Percentiles rank a stretch among this genome's conserved stretches.
phyloP scores from a whole-genome alignment of 1,139 yeast species.

The Zygoascus hellenicus region DNA sequence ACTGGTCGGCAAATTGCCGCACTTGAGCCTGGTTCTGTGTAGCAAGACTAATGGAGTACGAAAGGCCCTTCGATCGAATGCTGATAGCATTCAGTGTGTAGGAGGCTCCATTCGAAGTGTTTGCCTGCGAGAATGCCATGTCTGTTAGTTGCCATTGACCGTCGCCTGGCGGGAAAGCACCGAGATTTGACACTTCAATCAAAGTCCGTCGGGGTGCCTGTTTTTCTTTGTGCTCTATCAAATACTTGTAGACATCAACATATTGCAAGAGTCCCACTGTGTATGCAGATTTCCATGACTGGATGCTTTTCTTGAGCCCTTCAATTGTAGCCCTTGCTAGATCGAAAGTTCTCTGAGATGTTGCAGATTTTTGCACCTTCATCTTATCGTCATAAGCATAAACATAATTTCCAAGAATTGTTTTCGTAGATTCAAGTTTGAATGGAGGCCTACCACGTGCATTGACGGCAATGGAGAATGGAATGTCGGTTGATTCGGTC shows the following conservation, averaged over 20 bases:
- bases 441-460: conserved; percentile 1
- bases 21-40: conserved; percentile 6
- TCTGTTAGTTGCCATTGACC: conserved; percentile 8
- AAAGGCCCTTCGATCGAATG: conserved; percentile 13
- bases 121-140: conserved; percentile 16
- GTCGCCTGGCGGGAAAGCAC: conserved; percentile 13
- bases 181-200: conserved; percentile 24
- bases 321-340: conserved; percentile 5
- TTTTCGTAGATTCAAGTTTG: background rate
- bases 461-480: conserved; percentile 4
- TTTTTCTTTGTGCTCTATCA: conserved; percentile 5
- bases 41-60: conserved; percentile 15
- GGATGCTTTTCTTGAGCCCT: conserved; percentile 4
- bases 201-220: conserved; percentile 13
- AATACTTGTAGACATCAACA: conserved; percentile 14
- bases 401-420: conserved; percentile 7
- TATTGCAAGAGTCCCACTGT: conserved; percentile 17
- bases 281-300: conserved; percentile 7
- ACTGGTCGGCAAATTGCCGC: too few species aligned
- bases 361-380: conserved; percentile 1
- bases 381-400: background rate
- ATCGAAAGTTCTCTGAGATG: conserved; percentile 15
- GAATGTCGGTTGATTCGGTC: background rate
- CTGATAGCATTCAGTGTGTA: conserved; percentile 15
- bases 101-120: conserved; percentile 12